Evolutionary conservation across 108 stramenopile species (phyloP).

Genomic region (Stephanodiscus minutulus): DNA sequence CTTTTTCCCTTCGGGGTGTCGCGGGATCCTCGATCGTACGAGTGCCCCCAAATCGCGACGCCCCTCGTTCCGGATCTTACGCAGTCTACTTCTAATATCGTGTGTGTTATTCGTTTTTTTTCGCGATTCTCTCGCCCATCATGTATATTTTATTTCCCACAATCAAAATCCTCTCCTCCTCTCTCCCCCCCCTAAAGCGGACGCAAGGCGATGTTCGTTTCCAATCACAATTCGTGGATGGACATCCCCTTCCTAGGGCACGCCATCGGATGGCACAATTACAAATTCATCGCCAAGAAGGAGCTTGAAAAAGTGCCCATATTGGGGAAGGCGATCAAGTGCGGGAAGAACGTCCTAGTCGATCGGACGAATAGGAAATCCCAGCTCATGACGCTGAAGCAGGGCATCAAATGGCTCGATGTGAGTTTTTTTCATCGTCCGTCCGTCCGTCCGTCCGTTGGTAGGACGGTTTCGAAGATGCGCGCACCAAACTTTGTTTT

Average conservation of each 20-base stretch:
- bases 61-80: no score
- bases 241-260: slow-evolving; percentile 87
- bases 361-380: slow-evolving; percentile 75
- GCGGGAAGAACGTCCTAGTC: slow-evolving; percentile 76
- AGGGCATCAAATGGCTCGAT: slow-evolving; percentile 84
- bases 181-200: slow-evolving; percentile 47
- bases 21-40: no score
- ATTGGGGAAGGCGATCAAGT: slow-evolving; percentile 72
- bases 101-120: no score
- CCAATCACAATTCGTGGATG: slow-evolving; percentile 92
- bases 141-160: not conserved
- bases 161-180: not conserved
- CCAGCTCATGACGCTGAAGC: slow-evolving; percentile 76
- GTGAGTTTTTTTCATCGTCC: no score
- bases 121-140: not conserved
- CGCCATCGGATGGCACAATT: slow-evolving; percentile 89
- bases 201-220: slow-evolving; percentile 85
- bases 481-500: no score
- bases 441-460: no score
- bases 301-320: slow-evolving; percentile 86
- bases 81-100: no score
- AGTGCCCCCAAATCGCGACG: no score
- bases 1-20: no score
- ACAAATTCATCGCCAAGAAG: slow-evolving; percentile 89
- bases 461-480: no score